These are phyloP conservation scores for Fusarium austroafricanum DNA, from an alignment of 2,329 filamentous ascomycete genomes.

Conservation along the genomic window DNA sequence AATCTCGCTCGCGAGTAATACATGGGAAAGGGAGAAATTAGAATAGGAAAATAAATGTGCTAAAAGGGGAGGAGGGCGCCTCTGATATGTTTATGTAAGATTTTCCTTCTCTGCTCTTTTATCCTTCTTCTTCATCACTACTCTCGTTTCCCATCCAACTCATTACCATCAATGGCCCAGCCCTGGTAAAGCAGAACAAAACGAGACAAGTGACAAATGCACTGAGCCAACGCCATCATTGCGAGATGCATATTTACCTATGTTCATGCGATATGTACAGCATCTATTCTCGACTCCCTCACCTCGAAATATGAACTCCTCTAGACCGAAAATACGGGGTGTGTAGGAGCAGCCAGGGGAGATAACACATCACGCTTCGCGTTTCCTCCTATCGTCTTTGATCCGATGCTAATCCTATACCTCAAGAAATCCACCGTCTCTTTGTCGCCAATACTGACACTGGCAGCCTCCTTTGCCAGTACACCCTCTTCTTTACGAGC, in stretches of 20 bases:
- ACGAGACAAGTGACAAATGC: slow-evolving; percentile 28
- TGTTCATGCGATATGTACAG: slow-evolving; percentile 43
- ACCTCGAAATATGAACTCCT: slow-evolving; percentile 13
- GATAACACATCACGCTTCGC: slow-evolving; percentile 33
- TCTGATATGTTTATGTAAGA: slow-evolving; percentile 44
- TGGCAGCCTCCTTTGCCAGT: slow-evolving; percentile 55
- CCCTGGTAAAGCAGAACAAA: slow-evolving; percentile 16
- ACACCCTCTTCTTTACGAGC: slow-evolving; percentile 47
- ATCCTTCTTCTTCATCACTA: slow-evolving; percentile 25
- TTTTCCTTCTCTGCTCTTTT: slow-evolving; percentile 9
- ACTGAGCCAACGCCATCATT: slow-evolving; percentile 25
- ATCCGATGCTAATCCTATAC: slow-evolving; percentile 56
- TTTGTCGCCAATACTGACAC: slow-evolving; percentile 56
- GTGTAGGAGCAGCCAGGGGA: not conserved
- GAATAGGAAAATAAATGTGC: slow-evolving; percentile 38
- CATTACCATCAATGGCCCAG: slow-evolving; percentile 40
- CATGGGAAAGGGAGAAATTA: slow-evolving; percentile 37
- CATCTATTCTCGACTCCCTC: slow-evolving; percentile 7
- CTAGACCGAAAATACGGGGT: not conserved
- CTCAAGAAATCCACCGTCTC: slow-evolving; percentile 64
- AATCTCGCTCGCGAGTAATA: slow-evolving; percentile 47
- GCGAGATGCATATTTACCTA: slow-evolving; percentile 34
- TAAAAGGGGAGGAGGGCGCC: slow-evolving; percentile 3
- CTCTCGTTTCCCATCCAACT: slow-evolving; percentile 27
- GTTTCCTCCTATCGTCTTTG: slow-evolving; percentile 46